Conservation (phyloP, 345 rosid species). For the Nasturtium officinale region DNA sequence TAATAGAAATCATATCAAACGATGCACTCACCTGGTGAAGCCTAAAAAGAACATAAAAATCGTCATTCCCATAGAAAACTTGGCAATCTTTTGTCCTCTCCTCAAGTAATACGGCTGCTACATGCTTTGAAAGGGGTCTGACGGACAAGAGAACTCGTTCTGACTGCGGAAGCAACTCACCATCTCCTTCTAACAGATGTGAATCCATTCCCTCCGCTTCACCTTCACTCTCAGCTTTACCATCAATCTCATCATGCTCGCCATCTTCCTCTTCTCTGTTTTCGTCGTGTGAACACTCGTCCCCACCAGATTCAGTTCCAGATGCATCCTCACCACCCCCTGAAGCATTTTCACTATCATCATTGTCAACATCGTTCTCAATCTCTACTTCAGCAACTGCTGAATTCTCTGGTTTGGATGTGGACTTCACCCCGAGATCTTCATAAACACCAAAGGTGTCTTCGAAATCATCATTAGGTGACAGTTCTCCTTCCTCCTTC, state of each 20-base stretch:
- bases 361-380: slow-evolving; percentile 75
- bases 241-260: slow-evolving; percentile 71
- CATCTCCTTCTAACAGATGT: slow-evolving; percentile 57
- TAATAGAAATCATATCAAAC: slow-evolving; percentile 4
- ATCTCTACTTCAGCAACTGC: slow-evolving; percentile 61
- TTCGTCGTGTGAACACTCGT: slow-evolving; percentile 81
- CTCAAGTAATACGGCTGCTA: slow-evolving; percentile 48
- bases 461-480: slow-evolving; percentile 79
- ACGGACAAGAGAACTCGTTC: slow-evolving; percentile 64
- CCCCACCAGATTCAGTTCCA: slow-evolving; percentile 80
- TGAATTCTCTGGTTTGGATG: slow-evolving; percentile 47
- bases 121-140: slow-evolving; percentile 84
- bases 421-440: slow-evolving; percentile 50
- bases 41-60: slow-evolving; percentile 86
- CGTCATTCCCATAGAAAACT: slow-evolving; percentile 88
- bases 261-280: slow-evolving; percentile 79
- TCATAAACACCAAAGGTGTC: slow-evolving; percentile 61
- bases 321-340: slow-evolving; percentile 78
- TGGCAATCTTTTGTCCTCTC: slow-evolving; percentile 48
- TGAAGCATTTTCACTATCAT: slow-evolving; percentile 80
- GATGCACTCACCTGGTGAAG: slow-evolving; percentile 76
- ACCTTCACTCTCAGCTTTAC: slow-evolving; percentile 90
- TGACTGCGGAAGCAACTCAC: slow-evolving; percentile 49
- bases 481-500: slow-evolving; percentile 96
- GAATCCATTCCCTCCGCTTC: slow-evolving; percentile 64